Conservation (phyloP, 2,329 filamentous ascomycete species). For the Thielaviopsis populi region DNA sequence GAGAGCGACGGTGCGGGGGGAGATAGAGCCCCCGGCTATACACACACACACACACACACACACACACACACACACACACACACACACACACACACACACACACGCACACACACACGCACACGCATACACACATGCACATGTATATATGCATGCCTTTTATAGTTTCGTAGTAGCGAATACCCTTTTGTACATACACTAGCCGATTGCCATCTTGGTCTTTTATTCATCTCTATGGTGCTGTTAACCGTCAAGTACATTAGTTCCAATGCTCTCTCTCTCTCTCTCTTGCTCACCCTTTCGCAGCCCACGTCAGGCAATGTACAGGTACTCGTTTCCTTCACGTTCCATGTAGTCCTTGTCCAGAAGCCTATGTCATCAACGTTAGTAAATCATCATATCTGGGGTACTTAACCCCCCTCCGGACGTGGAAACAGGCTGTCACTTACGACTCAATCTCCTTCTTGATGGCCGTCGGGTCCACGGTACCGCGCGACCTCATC, state of each 20-base stretch:
- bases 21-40: neutral
- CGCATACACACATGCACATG: neutral
- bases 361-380: constrained; percentile 46
- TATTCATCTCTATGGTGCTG: neutral
- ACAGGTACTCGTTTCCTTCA: constrained; percentile 54
- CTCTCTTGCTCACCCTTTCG: neutral
- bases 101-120: too few relatives aligned
- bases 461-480: constrained; percentile 84
- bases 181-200: neutral
- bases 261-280: neutral
- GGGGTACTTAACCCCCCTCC: too few relatives aligned
- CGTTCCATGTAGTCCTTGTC: constrained; percentile 89
- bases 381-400: constrained; percentile 20
- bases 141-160: neutral
- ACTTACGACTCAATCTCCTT: constrained; percentile 86
- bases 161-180: neutral
- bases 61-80: too few relatives aligned
- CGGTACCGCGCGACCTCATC: constrained; percentile 70
- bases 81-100: too few relatives aligned
- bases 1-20: neutral
- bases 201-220: neutral
- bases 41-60: too few relatives aligned
- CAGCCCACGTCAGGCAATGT: constrained; percentile 41
- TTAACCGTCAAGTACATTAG: neutral
- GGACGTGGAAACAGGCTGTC: neutral